A percentile compares a stretch with the other conserved stretches of the same genome.
Conservation (phyloP, 148 eudicot genomes). For the Camellia sinensis region DNA sequence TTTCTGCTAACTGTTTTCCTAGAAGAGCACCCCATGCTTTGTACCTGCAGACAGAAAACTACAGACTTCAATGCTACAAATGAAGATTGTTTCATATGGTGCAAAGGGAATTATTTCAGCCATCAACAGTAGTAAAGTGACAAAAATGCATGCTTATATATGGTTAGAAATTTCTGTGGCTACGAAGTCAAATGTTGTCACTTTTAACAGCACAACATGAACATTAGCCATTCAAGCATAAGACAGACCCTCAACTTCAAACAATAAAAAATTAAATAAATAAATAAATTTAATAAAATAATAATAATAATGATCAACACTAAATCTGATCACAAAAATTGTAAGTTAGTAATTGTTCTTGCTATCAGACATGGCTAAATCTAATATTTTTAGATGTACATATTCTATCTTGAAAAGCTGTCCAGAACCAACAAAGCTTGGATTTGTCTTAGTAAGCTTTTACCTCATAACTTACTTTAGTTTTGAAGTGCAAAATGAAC, state of each 20-base stretch:
- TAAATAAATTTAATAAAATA: too few species aligned
- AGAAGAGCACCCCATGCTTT: slow-evolving; percentile 99
- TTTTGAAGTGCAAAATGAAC: not conserved
- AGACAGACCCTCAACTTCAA: not conserved
- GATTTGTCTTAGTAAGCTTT: not conserved
- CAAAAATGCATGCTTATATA: not conserved
- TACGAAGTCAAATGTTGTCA: not conserved
- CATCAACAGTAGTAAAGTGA: too few species aligned
- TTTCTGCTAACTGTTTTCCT: slow-evolving; percentile 83
- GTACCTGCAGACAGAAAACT: slow-evolving; percentile 50
- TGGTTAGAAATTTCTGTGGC: not conserved
- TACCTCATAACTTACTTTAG: not conserved
- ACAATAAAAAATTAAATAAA: too few species aligned
- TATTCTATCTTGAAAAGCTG: not conserved
- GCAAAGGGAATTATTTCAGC: not conserved
- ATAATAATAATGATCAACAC: not conserved
- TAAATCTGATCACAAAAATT: not conserved
- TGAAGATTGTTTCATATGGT: not conserved
- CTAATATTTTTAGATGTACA: slow-evolving; percentile 3
- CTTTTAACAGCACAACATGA: not conserved
- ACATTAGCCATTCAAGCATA: not conserved
- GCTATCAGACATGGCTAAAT: not conserved
- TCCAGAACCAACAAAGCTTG: not conserved
- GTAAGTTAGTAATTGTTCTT: not conserved
- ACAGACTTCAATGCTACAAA: not conserved